Base-by-base conservation (phyloP, 257 asterid species). In the Leptodermis oblonga region DNA sequence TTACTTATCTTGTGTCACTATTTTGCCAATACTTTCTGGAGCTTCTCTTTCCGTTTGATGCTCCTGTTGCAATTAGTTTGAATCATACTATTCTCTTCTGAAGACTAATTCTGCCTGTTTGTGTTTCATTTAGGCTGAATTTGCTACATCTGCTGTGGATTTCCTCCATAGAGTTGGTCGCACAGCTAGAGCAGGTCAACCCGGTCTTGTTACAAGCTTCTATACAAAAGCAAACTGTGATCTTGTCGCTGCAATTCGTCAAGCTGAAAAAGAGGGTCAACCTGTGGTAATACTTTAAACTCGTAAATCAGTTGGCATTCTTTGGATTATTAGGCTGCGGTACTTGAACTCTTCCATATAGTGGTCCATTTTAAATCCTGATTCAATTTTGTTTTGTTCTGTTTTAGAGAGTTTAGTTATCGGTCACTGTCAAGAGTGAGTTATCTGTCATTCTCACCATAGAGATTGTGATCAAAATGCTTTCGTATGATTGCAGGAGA, bases 121-220 rank as follows among this genome's bases (percentile, higher is more conserved):
- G 53, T 42, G 48, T 20, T 49, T 66, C 45, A 1, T 67, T 74
- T 74, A 93, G 99, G 99, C 99, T 31, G 99, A 93, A 74, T 93
- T 93, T 74, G 97, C 97, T 26, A 76, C 85, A 30, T 91, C 95
- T 62, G 97, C 97, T 37, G 96, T 94, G 68, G 97, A 91, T 79
- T 91, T 94, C 78, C 79, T 94, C 87, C 99, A 91, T 83, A 85
- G 99, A 82, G 97, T 94, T 65, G 99, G 97, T 23, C 86, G 97
- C 42, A 94, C 97, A 67, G 99, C 97, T 46, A 89, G 99, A 82
- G 97, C 99, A 12, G 97, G 97, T 60, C 89, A 87, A 77, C 82
- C 79, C 26, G 99, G 99, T 51, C 87, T 91, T 36, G 99, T 94
- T 67, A 87, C 99, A 31, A 93, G 96, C 81, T 82, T 94, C 12